These are phyloP conservation scores for Pseudocercospora vitis DNA, from an alignment of 2,329 filamentous ascomycete species.

Conservation along the genomic window DNA sequence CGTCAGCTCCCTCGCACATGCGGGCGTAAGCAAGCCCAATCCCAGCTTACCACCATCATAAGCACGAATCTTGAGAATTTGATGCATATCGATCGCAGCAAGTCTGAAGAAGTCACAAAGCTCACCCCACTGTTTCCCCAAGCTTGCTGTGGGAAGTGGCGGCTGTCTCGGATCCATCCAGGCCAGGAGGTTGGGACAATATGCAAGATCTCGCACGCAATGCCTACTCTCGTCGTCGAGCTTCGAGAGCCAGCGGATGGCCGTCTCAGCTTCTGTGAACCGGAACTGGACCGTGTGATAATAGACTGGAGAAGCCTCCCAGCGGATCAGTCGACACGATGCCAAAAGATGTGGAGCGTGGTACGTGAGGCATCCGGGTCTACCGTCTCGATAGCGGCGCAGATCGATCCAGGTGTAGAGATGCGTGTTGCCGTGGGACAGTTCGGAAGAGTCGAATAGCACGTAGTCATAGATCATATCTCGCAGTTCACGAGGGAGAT, in stretches of 20 bases:
- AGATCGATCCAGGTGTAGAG: slow-evolving; percentile 13
- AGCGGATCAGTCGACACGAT: neutral
- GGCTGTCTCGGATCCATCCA: slow-evolving; percentile 8
- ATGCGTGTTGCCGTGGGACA: neutral
- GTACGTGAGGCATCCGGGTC: neutral
- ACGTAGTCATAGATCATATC: neutral
- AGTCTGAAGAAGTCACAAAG: neutral
- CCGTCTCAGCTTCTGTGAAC: neutral
- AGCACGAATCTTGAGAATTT: slow-evolving; percentile 1
- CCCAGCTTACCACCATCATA: slow-evolving; percentile 8
- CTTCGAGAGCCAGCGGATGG: neutral
- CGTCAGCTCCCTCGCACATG: too few relatives aligned
- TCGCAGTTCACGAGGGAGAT: neutral
- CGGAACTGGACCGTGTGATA: slow-evolving; percentile 6
- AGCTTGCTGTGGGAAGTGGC: neutral
- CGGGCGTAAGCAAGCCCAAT: too few relatives aligned
- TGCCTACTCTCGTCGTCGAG: neutral
- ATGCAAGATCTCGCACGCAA: neutral
- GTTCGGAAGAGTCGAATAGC: neutral
- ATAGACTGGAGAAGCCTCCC: slow-evolving; percentile 2
- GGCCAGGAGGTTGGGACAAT: slow-evolving; percentile 6
- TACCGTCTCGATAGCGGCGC: neutral
- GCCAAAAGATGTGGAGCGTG: neutral
- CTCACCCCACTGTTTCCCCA: slow-evolving; percentile 6
- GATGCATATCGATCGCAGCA: neutral